Evolutionary conservation across 495 filamentous ascomycete species (phyloP), one percentile per base, ranked within the genome.

Genomic region (Rostrohypoxylon terebratum): DNA sequence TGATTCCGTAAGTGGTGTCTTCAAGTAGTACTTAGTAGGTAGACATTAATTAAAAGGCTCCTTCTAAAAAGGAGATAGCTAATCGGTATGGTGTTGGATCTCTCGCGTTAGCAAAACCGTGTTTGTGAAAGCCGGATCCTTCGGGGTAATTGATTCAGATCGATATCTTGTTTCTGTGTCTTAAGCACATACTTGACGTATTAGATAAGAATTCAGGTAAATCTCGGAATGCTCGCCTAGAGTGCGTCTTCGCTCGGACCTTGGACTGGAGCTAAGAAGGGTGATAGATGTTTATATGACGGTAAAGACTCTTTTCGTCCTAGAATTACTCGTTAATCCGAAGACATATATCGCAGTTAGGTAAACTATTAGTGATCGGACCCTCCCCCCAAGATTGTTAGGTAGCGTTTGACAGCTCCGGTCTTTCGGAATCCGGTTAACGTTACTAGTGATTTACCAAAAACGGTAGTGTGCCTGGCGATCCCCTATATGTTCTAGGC

Each of bases 351-450:
- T 34, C 7, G 18, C 31, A 44, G 53, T 68, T 73, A 65, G 64
- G 70, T 73, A 73, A 16, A 63, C 58, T 69, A 69, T 69, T 48
- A 50, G 42, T 20, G 61, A 23, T 74, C 51, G 40, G 61, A 69
- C 60, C 48, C n/a, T 45, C 20, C 42, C 20, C 42, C 20, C 16
- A 45, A 45, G 42, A 45, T 45, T 45, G n/a, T 45, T 48, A 59
- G n/a, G 7, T 51, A 40, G 42, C 45, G 10, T 28, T 48, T 48
- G 14, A 23, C 47, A 63, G 44, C 45, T 53, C 21, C 11, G 44
- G 34, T 16, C 18, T 55, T 55, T 42, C 16, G 42, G 53, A 53
- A 10, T 38, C 38, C 31, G n/a, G 48, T 62, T 55, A 33, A 38
- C 51, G 42, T 57, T 69, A 16, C 48, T 31, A 69, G 55, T 40